phyloP scores from a whole-genome alignment of 2,329 filamentous ascomycete species.

The Penicillium brasilianum region DNA sequence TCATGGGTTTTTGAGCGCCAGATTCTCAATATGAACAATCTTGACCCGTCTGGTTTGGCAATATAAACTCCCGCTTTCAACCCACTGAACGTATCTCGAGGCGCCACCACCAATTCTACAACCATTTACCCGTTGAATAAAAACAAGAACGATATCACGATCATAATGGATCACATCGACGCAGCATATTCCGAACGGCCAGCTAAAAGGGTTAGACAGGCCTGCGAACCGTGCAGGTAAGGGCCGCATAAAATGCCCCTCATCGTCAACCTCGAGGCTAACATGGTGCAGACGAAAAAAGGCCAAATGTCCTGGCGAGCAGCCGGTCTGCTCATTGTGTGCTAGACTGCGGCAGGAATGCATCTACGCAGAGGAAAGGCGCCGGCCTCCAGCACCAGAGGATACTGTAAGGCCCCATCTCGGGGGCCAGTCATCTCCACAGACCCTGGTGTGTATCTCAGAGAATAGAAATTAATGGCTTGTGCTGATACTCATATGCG shows the following conservation, averaged over 20 bases:
- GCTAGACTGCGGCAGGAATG: conserved; percentile 55
- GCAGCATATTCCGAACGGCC: conserved; percentile 32
- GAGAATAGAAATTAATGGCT: background rate
- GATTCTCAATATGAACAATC: background rate
- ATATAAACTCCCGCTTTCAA: background rate
- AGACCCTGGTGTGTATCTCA: conserved; percentile 27
- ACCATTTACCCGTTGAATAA: background rate
- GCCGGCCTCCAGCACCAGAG: conserved; percentile 27
- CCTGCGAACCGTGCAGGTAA: conserved; percentile 51
- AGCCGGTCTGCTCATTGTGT: conserved; percentile 57
- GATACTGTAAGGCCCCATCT: conserved; percentile 18
- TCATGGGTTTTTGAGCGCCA: background rate
- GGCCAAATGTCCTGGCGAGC: conserved; percentile 57
- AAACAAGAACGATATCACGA: background rate
- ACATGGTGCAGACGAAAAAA: conserved; percentile 54
- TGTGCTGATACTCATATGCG: background rate
- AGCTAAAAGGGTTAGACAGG: conserved; percentile 46
- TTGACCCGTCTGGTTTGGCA: background rate
- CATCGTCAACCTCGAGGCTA: conserved; percentile 4
- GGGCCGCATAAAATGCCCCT: background rate
- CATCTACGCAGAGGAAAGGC: conserved; percentile 48
- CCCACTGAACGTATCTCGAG: background rate
- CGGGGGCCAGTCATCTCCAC: conserved; percentile 21
- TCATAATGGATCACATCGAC: conserved; percentile 23
- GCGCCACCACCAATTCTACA: background rate